These are phyloP conservation scores for Pseudocercospora fuligena DNA, from an alignment of 2,329 filamentous ascomycete species.

Conservation along the genomic window DNA sequence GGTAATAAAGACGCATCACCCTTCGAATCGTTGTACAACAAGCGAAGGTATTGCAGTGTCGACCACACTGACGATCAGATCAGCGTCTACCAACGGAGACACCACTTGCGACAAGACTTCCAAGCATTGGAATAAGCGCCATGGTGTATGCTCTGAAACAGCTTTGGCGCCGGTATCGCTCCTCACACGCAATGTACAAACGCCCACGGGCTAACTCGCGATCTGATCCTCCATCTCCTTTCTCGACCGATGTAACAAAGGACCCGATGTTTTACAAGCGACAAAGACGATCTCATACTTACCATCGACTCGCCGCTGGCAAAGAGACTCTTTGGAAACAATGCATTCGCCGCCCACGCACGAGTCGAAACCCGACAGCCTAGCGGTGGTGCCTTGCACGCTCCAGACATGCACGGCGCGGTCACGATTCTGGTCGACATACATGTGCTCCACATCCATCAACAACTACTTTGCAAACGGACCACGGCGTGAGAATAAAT, in stretches of 20 bases:
- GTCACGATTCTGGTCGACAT: background rate
- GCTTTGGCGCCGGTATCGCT: background rate
- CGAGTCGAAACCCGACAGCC: too few species aligned
- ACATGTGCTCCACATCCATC: too few species aligned
- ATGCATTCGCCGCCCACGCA: background rate
- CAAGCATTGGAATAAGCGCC: background rate
- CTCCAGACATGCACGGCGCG: background rate
- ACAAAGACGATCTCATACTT: background rate
- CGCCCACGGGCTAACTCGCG: background rate
- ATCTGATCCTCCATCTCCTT: background rate
- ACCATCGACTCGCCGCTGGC: background rate
- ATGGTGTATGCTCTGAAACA: background rate
- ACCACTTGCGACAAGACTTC: background rate
- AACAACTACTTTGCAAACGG: too few species aligned
- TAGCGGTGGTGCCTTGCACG: background rate
- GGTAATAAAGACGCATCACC: background rate
- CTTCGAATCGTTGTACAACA: background rate
- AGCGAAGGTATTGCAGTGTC: background rate
- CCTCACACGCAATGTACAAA: background rate
- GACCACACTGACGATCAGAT: background rate
- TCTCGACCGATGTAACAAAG: background rate
- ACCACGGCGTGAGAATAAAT: too few species aligned
- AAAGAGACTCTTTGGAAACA: background rate
- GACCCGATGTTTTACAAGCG: background rate
- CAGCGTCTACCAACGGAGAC: background rate